Evolutionary conservation across 1,284 basidiomycete genomes (phyloP).

Genomic region (Chalciporus sp.): DNA sequence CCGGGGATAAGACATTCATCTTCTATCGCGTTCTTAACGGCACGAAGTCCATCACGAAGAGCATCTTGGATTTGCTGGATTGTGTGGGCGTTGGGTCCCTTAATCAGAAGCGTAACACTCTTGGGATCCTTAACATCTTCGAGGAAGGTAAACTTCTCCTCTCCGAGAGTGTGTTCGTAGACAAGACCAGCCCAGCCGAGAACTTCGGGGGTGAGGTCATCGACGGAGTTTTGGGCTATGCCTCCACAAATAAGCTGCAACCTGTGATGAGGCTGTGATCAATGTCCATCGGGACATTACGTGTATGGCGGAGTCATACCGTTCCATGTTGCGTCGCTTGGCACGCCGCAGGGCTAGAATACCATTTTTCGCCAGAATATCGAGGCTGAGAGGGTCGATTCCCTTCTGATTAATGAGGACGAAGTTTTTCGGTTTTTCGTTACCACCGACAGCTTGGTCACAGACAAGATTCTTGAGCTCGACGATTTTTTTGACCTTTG

Average conservation of each 20-base stretch:
- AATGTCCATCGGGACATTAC: slow-evolving; percentile 27
- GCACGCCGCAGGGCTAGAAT: slow-evolving; percentile 94
- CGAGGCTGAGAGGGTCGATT: slow-evolving; percentile 96
- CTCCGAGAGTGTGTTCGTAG: slow-evolving; percentile 98
- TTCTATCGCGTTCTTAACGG: slow-evolving; percentile 97
- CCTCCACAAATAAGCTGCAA: slow-evolving; percentile 95
- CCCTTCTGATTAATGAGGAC: slow-evolving; percentile 99
- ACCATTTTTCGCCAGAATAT: slow-evolving; percentile 96
- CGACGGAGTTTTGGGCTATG: slow-evolving; percentile 96
- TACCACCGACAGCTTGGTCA: slow-evolving; percentile 83
- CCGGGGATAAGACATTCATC: slow-evolving; percentile 90
- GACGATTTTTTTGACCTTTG: slow-evolving; percentile 95
- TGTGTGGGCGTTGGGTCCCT: slow-evolving; percentile 97
- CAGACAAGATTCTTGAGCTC: slow-evolving; percentile 97
- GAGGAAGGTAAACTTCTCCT: slow-evolving; percentile 98
- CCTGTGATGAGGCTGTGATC: slow-evolving; percentile 42
- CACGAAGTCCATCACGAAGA: slow-evolving; percentile 92
- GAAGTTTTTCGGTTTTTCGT: slow-evolving; percentile 85
- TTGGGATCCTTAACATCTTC: slow-evolving; percentile 98
- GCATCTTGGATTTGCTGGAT: slow-evolving; percentile 97
- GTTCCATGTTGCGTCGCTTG: slow-evolving; percentile 97
- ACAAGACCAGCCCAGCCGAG: slow-evolving; percentile 98
- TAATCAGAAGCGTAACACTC: slow-evolving; percentile 95
- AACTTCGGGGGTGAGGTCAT: slow-evolving; percentile 89
- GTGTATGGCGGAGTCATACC: slow-evolving; percentile 48